phyloP scores from a whole-genome alignment of 371 early-diverging fungal species.

The Mortierella sp. region DNA sequence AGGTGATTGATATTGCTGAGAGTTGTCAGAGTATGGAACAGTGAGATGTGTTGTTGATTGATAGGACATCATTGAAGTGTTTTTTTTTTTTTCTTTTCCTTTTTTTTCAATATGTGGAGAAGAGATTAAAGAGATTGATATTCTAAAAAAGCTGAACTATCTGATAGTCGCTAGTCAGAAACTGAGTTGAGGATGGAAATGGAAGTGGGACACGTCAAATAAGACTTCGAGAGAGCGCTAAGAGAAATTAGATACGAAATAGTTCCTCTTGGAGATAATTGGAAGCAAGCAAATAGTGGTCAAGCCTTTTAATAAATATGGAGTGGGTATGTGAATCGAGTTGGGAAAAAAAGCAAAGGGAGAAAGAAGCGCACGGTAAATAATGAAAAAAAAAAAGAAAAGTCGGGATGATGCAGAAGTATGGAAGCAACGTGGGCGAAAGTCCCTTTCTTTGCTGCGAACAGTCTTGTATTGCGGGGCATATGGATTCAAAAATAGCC shows the following conservation, averaged over 20 bases:
- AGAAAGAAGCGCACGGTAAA: not conserved
- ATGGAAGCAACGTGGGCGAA: not conserved
- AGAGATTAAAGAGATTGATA: not conserved
- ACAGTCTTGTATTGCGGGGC: not conserved
- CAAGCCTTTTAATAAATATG: not conserved
- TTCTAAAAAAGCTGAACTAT: not conserved
- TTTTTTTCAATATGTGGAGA: too few species aligned
- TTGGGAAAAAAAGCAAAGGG: not conserved
- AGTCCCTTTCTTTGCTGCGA: not conserved
- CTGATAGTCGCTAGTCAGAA: too few species aligned
- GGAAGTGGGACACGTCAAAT: too few species aligned
- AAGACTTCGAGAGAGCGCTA: too few species aligned
- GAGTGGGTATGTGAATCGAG: not conserved
- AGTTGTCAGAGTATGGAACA: not conserved
- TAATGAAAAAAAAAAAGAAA: not conserved
- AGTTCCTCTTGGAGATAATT: too few species aligned
- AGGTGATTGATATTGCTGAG: not conserved
- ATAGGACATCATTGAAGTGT: not conserved
- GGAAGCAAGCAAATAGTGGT: too few species aligned
- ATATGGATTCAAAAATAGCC: slow-evolving; percentile 3
- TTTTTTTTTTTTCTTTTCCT: not conserved
- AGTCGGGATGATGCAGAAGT: not conserved
- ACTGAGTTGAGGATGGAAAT: too few species aligned
- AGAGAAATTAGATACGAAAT: too few species aligned
- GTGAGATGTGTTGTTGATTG: not conserved